phyloP scores from a whole-genome alignment of 441 rosid species.

The Breynia disticha region DNA sequence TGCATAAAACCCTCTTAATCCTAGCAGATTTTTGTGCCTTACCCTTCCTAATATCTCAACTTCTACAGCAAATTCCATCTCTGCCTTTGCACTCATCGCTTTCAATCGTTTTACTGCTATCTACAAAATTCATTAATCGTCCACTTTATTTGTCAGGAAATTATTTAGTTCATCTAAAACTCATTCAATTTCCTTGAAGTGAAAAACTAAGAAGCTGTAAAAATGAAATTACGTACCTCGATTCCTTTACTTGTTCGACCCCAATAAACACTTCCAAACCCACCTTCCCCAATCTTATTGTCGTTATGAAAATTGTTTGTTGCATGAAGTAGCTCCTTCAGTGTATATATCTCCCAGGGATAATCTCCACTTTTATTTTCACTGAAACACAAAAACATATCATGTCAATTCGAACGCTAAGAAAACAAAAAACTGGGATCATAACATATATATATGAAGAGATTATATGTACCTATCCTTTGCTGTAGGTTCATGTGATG shows the following conservation, averaged over 20 bases:
- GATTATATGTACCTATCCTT: background rate
- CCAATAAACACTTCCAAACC: conserved; percentile 91
- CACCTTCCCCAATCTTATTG: conserved; percentile 94
- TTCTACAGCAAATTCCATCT: conserved; percentile 76
- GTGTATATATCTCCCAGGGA: conserved; percentile 65
- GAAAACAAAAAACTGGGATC: background rate
- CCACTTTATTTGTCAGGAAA: too few species aligned
- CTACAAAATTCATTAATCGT: conserved; percentile 20
- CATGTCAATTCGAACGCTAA: too few species aligned
- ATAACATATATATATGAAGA: too few species aligned
- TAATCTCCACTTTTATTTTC: conserved; percentile 26
- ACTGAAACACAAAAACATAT: conserved; percentile 2
- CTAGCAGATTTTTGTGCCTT: conserved; percentile 67
- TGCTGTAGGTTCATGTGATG: conserved; percentile 7
- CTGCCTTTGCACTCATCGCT: conserved; percentile 82
- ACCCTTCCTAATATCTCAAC: conserved; percentile 86
- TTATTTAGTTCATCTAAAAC: too few species aligned
- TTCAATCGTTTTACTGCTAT: conserved; percentile 91
- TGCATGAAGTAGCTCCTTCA: conserved; percentile 73
- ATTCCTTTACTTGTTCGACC: conserved; percentile 87
- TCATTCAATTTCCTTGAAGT: background rate
- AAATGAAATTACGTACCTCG: conserved; percentile 34
- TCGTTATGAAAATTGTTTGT: conserved; percentile 88
- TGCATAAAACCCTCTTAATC: conserved; percentile 80
- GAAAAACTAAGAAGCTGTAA: background rate